A percentile compares a stretch with the other conserved stretches of the same genome.
Conservation (phyloP, 352 stramenopile genomes). For the Globisporangium acanthophoron region DNA sequence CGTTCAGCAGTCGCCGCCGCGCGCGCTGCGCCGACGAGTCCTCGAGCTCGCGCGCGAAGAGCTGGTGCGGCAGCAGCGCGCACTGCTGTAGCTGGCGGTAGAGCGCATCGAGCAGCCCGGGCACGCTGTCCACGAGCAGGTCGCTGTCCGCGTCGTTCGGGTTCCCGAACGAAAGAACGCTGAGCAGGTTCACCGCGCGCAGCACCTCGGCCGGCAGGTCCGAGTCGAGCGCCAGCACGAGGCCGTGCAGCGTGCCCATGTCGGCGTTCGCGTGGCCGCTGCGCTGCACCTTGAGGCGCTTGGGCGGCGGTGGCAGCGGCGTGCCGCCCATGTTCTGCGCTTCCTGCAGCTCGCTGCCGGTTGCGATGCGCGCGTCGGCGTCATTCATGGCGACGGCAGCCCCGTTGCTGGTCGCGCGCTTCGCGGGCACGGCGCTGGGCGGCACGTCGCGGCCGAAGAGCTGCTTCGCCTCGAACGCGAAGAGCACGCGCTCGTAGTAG, state of each 20-base stretch:
- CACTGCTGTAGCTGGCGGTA: slow-evolving; percentile 62
- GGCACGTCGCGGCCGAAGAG: slow-evolving; percentile 60
- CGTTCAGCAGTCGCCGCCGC: slow-evolving; percentile 40
- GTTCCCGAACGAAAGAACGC: slow-evolving; percentile 60
- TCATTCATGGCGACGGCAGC: neutral
- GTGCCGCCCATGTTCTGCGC: slow-evolving; percentile 59
- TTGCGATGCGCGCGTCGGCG: slow-evolving; percentile 41
- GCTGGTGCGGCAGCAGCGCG: slow-evolving; percentile 34
- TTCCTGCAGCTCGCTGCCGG: slow-evolving; percentile 55
- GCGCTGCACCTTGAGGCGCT: slow-evolving; percentile 62
- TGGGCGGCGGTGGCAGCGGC: slow-evolving; percentile 48
- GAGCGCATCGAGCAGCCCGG: slow-evolving; percentile 66
- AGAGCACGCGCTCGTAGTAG: slow-evolving; percentile 50
- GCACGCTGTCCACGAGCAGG: slow-evolving; percentile 59
- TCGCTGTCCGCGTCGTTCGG: slow-evolving; percentile 48
- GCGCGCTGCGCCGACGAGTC: slow-evolving; percentile 10
- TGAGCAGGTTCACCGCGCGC: slow-evolving; percentile 63
- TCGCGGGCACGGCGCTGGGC: slow-evolving; percentile 9
- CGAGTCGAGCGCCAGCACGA: slow-evolving; percentile 72
- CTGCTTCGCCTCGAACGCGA: slow-evolving; percentile 75
- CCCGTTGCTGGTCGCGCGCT: slow-evolving; percentile 5
- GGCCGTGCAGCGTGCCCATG: slow-evolving; percentile 55
- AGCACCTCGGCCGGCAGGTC: slow-evolving; percentile 45
- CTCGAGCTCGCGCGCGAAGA: slow-evolving; percentile 10
- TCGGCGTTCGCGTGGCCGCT: slow-evolving; percentile 28